These are phyloP conservation scores for Pharnaceum exiguum DNA, from an alignment of 148 eudicot genomes.

Conservation along the genomic window DNA sequence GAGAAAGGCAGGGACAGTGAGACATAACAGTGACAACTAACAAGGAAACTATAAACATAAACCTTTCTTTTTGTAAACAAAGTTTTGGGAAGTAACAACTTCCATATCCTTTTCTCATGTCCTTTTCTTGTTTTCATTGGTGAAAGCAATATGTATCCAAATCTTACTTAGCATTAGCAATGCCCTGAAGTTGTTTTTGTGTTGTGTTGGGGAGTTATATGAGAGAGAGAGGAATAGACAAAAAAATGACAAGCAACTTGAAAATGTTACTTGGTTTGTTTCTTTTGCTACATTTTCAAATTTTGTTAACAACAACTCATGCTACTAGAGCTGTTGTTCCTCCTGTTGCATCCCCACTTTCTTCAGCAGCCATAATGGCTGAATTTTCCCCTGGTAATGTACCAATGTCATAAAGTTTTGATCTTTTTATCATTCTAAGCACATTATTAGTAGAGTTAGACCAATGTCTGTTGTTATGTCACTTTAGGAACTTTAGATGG, in stretches of 20 bases:
- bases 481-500: too few species aligned
- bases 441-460: too few species aligned
- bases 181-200: too few species aligned
- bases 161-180: too few species aligned
- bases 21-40: neutral
- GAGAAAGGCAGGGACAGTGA: conserved; percentile 9
- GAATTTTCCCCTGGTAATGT: conserved; percentile 41
- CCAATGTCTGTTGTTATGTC: too few species aligned
- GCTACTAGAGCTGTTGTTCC: conserved; percentile 26
- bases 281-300: conserved; percentile 22
- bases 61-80: too few species aligned
- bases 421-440: too few species aligned
- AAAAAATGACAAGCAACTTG: too few species aligned
- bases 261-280: conserved; percentile 13
- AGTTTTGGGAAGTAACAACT: too few species aligned
- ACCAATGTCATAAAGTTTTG: too few species aligned
- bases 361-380: conserved; percentile 29
- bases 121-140: neutral
- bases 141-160: neutral
- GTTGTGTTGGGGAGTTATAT: neutral
- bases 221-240: conserved; percentile 2
- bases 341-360: conserved; percentile 23
- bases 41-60: too few species aligned
- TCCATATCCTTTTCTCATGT: neutral
- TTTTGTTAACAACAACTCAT: neutral